A percentile compares a stretch with the other conserved stretches of the same genome.
These are phyloP conservation scores for Melastoma candidum DNA, from an alignment of 441 rosid genomes.

Conservation along the genomic window DNA sequence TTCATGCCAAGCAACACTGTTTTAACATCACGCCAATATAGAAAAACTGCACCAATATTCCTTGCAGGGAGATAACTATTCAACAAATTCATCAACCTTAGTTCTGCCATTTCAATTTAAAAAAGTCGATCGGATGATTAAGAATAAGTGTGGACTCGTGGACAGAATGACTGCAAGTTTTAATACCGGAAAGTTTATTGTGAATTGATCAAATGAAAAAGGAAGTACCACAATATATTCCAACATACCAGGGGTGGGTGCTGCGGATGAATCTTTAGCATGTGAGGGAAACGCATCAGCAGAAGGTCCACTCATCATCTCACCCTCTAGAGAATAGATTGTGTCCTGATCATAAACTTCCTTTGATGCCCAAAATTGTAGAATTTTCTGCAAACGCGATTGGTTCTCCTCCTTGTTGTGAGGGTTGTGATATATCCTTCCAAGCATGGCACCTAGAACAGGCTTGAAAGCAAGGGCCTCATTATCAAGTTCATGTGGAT, in stretches of 20 bases:
- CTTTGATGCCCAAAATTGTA: conserved; percentile 91
- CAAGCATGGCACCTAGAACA: conserved; percentile 79
- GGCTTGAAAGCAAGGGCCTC: conserved; percentile 90
- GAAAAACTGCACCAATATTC: too few species aligned
- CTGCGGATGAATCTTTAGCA: conserved; percentile 34
- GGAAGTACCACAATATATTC: too few species aligned
- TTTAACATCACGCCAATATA: too few species aligned
- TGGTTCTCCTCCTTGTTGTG: conserved; percentile 79
- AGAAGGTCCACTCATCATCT: conserved; percentile 70
- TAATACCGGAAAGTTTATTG: too few species aligned
- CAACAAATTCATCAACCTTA: too few species aligned
- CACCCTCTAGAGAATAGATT: conserved; percentile 63
- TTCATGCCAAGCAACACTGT: too few species aligned
- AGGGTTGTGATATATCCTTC: conserved; percentile 67
- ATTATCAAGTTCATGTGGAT: conserved; percentile 63
- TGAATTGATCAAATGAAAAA: too few species aligned
- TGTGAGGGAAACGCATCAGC: conserved; percentile 40
- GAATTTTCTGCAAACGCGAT: conserved; percentile 70
- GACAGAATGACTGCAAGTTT: too few species aligned
- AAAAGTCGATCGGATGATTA: too few species aligned
- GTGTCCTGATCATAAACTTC: conserved; percentile 89
- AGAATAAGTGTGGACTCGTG: too few species aligned
- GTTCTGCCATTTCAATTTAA: too few species aligned
- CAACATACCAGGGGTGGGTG: conserved; percentile 16
- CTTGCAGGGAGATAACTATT: too few species aligned